Base-by-base conservation (phyloP, 495 filamentous ascomycete genomes). In the Aspergillus nanangensis region DNA sequence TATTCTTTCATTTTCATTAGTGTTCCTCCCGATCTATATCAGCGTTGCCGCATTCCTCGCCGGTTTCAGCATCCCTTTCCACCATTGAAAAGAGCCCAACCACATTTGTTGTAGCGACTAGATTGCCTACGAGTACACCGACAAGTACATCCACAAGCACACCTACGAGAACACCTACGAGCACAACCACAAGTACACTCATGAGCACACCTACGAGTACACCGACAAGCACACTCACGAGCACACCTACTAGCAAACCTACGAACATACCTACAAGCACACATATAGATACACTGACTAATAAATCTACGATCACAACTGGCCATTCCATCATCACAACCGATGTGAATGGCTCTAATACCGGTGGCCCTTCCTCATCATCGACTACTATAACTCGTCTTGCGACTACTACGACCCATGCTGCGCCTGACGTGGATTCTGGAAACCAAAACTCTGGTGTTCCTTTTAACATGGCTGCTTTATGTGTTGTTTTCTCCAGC, bases 11-110 rank as follows among this genome's bases (percentile, higher is more conserved):
- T n/a, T n/a, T n/a, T n/a, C n/a, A n/a, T n/a, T 52, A 80, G 75
- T 72, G 69, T 69, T 74, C 60, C 45, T 65, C 38, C 70, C 71
- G 22, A 47, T 78, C 64, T 78, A 72, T 66, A 42, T 77, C 61
- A 50, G 72, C 56, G 51, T 65, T 57, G 31, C 65, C 43, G 62
- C 62, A 33, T 60, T 81, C 63, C 51, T 66, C 58, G 48, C 67
- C 62, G 66, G 70, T 27, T 65, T 75, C 56, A 54, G 66, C 56
- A 58, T 75, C 64, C 65, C 70, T 41, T 50, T 73, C 58, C 67
- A 75, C 67, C 46, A 59, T 46, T 77, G 58, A 75, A 4, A 15
- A 50, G 13, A 23, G 25, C 29, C 14, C 20, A 22, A 29, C 35
- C 27, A 11, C 39, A 31, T n/a, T n/a, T n/a, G n/a, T n/a, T n/a